Evolutionary conservation across 1,284 basidiomycete species (phyloP), one percentile per base, ranked within the genome.

Genomic region (Tilletia setariae): DNA sequence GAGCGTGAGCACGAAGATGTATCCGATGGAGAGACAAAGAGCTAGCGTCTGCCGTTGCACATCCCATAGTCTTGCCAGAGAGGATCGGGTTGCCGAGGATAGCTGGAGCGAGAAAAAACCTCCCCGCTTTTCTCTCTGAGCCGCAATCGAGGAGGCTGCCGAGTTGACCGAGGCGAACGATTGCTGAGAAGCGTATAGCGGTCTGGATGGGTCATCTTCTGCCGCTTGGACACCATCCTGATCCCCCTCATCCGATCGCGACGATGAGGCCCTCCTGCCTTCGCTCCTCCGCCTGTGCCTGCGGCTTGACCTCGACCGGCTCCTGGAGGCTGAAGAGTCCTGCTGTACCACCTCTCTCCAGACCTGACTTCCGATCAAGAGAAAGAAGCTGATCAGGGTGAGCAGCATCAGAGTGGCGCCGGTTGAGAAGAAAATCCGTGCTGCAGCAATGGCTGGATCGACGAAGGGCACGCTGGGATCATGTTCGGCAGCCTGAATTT

Each of bases 1-100:
- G 16, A 80, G 70, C n/a, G 75, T 77, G 23, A 76, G 53, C 11
- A 51, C 53, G 49, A 76, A 77, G 19, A 72, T 21, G 42, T 23
- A 64, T 35, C 68, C 65, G 56, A 76, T 70, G 49, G 70, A 64
- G 1, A 68, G 25, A 51, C 72, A 75, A 44, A 75, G 70, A 68
- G 70, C 68, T 11, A 69, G 69, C 35, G 75, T 72, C 53, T 76
- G 76, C 49, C 67, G 65, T 64, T 79, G 77, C 7, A 77, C 74
- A 32, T 35, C 43, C 32, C 59, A 61, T 30, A 61, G 56, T 35
- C 56, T 25, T 2, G 56, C 56, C 28, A 61, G 56, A 8, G 56
- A 35, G 28, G 56, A 30, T 15, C 28, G 28, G 11, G 56, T 61
- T 16, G 19, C 56, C 9, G 28, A 19, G 28, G 56, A 61, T 7